phyloP scores from a whole-genome alignment of 1,284 basidiomycete species.

The Tilletia setariae region DNA sequence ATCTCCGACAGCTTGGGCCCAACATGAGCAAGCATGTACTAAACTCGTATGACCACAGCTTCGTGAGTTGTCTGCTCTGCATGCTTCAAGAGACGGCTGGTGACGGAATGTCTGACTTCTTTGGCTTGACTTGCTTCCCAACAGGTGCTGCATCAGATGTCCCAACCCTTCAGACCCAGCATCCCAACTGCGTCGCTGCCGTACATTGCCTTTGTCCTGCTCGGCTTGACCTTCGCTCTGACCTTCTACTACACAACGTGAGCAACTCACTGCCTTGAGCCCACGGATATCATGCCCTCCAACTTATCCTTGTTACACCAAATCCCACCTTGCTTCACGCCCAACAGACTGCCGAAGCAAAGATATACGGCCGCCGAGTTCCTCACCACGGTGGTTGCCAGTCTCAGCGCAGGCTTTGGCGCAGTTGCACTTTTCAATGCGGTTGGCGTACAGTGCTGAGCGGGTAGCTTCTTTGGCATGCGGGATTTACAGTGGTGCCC shows the following conservation, averaged over 20 bases:
- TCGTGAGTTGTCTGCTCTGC: neutral
- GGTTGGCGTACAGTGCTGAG: constrained; percentile 39
- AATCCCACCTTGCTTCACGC: neutral
- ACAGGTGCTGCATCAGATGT: constrained; percentile 28
- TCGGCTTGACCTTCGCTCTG: constrained; percentile 36
- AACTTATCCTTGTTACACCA: too few species aligned
- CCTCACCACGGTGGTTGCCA: constrained; percentile 29
- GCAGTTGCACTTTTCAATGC: constrained; percentile 47
- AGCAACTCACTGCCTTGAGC: neutral
- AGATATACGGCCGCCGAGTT: constrained; percentile 29
- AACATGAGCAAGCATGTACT: constrained; percentile 13
- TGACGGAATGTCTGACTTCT: neutral
- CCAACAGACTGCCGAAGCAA: constrained; percentile 32
- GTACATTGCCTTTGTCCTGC: constrained; percentile 33
- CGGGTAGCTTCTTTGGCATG: too few species aligned
- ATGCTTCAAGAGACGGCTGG: too few species aligned
- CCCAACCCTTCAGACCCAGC: constrained; percentile 27
- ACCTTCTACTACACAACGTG: constrained; percentile 49
- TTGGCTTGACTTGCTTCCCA: neutral
- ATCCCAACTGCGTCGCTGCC: constrained; percentile 35
- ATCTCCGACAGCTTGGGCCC: neutral
- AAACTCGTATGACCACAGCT: constrained; percentile 14
- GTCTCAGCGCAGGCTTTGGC: constrained; percentile 42
- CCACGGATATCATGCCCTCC: constrained; percentile 22
- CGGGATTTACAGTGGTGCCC: too few species aligned